These are phyloP conservation scores for Boletus speciosus DNA, from an alignment of 768 basidiomycete species.

Conservation along the genomic window DNA sequence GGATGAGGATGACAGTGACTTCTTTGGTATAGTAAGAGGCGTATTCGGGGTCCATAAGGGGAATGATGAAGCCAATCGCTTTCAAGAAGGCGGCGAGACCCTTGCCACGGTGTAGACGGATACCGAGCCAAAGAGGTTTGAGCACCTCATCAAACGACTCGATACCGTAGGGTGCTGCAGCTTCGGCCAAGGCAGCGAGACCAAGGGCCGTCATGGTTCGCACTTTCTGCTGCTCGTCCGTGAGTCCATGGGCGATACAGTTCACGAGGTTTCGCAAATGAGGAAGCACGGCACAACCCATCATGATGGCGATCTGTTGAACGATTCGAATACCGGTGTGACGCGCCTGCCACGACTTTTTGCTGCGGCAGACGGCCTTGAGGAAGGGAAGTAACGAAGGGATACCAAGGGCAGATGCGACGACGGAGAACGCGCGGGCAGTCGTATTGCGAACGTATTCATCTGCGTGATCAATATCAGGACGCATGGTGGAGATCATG, in stretches of 20 bases:
- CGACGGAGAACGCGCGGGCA: constrained; percentile 97
- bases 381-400: constrained; percentile 97
- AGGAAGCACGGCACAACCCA: constrained; percentile 97
- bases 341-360: constrained; percentile 99
- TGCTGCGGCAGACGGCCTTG: constrained; percentile 96
- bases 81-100: constrained; percentile 76
- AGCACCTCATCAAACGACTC: constrained; percentile 97
- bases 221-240: constrained; percentile 79
- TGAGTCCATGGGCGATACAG: constrained; percentile 82
- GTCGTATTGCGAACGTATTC: constrained; percentile 99
- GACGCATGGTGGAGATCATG: constrained; percentile 99
- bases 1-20: constrained; percentile 93
- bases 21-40: constrained; percentile 99
- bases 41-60: constrained; percentile 99
- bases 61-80: constrained; percentile 99
- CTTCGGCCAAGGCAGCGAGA: constrained; percentile 91
- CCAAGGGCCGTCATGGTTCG: constrained; percentile 76
- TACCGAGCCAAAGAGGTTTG: constrained; percentile 78
- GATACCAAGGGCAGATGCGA: constrained; percentile 97
- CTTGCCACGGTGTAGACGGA: constrained; percentile 74
- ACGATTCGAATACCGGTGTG: constrained; percentile 99
- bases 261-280: constrained; percentile 96
- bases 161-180: constrained; percentile 97
- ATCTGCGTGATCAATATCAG: constrained; percentile 98
- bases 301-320: constrained; percentile 99